Conservation (phyloP, 495 filamentous ascomycete species). For the Annulohypoxylon stygium region DNA sequence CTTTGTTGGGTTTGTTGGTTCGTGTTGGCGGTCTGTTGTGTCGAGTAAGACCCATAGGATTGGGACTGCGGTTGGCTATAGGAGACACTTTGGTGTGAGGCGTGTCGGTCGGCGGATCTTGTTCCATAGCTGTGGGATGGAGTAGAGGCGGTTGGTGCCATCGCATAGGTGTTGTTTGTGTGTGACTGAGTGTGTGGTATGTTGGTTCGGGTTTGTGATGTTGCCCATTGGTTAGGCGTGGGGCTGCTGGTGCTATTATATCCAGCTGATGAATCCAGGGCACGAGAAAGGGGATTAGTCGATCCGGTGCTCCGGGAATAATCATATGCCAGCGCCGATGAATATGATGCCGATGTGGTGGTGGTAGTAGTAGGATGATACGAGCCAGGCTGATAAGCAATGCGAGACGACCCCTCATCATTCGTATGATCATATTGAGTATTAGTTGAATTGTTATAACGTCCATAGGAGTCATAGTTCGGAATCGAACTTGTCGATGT, state of each 20-base stretch:
- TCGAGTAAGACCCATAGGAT: slow-evolving; percentile 41
- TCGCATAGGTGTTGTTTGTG: slow-evolving; percentile 33
- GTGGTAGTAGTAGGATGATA: slow-evolving; percentile 42
- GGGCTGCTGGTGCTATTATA: slow-evolving; percentile 30
- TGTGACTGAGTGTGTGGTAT: slow-evolving; percentile 34
- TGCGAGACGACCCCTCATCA: slow-evolving; percentile 39
- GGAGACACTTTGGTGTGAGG: slow-evolving; percentile 29
- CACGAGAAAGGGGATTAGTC: slow-evolving; percentile 45
- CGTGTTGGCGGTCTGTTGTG: slow-evolving; percentile 37
- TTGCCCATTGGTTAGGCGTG: slow-evolving; percentile 43
- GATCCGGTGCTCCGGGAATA: slow-evolving; percentile 39
- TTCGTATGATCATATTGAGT: slow-evolving; percentile 41
- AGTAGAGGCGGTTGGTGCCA: slow-evolving; percentile 33
- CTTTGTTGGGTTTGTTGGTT: slow-evolving; percentile 44
- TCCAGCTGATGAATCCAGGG: slow-evolving; percentile 32
- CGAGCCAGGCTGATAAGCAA: slow-evolving; percentile 47
- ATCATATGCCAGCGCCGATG: slow-evolving; percentile 42
- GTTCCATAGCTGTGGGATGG: slow-evolving; percentile 41
- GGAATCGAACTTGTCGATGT: slow-evolving; percentile 36
- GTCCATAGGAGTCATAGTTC: slow-evolving; percentile 45
- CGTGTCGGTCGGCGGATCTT: slow-evolving; percentile 26
- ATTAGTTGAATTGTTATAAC: slow-evolving; percentile 40
- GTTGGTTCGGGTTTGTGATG: slow-evolving; percentile 38
- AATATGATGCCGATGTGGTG: slow-evolving; percentile 42
- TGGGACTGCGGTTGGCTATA: slow-evolving; percentile 43